Evolutionary conservation across 1,139 yeast genomes (phyloP).

Genomic region (Candida albicans): DNA sequence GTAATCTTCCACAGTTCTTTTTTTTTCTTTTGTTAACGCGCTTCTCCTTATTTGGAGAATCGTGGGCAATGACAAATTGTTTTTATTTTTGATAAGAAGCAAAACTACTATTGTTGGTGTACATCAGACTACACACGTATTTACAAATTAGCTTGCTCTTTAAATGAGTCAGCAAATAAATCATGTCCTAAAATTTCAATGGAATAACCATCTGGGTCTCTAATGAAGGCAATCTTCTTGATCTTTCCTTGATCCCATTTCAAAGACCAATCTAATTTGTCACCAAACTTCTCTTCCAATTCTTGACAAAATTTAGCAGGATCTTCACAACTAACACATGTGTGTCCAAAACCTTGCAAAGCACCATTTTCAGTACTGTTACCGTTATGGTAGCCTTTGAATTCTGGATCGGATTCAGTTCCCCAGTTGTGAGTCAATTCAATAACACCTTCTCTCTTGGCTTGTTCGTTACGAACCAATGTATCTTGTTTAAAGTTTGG

Average conservation of each 20-base stretch:
- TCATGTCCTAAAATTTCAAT: slow-evolving; percentile 60
- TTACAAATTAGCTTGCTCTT: slow-evolving; percentile 1
- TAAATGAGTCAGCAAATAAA: slow-evolving; percentile 14
- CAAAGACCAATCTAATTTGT: slow-evolving; percentile 36
- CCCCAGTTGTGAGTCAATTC: slow-evolving; percentile 97
- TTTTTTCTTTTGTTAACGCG: background rate
- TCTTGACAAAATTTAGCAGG: slow-evolving; percentile 56
- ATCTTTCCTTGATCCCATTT: slow-evolving; percentile 62
- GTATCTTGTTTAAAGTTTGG: slow-evolving; percentile 38
- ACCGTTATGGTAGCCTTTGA: slow-evolving; percentile 79
- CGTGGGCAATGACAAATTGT: too few relatives aligned
- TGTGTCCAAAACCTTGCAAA: slow-evolving; percentile 84
- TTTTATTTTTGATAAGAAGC: background rate
- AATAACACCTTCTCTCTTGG: slow-evolving; percentile 62
- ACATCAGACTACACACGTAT: background rate
- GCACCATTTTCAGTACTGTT: slow-evolving; percentile 56
- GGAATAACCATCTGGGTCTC: slow-evolving; percentile 92
- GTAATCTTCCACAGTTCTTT: background rate
- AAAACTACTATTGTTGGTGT: background rate
- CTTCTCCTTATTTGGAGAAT: background rate
- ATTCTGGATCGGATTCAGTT: slow-evolving; percentile 73
- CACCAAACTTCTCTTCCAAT: slow-evolving; percentile 43
- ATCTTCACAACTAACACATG: slow-evolving; percentile 71
- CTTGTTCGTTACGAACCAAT: slow-evolving; percentile 27
- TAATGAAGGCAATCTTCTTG: slow-evolving; percentile 64